phyloP scores from a whole-genome alignment of 1,284 basidiomycete genomes.

The Irpex sp. region DNA sequence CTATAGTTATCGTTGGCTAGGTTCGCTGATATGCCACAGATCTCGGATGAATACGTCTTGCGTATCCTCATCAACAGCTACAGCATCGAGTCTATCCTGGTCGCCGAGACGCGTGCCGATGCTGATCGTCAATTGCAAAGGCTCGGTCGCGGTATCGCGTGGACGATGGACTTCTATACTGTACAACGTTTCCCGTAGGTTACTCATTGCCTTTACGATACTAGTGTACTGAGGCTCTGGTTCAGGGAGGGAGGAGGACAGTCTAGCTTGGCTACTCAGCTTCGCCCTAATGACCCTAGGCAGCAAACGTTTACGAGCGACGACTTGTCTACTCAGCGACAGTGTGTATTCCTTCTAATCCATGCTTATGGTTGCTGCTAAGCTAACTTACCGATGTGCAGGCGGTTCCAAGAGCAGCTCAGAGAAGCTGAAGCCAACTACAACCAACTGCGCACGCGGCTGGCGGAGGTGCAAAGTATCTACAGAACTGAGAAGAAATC shows the following conservation, averaged over 20 bases:
- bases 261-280: slow-evolving; percentile 28
- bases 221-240: background rate
- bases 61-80: slow-evolving; percentile 79
- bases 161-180: slow-evolving; percentile 56
- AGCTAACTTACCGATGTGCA: background rate
- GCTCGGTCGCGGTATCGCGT: slow-evolving; percentile 48
- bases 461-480: slow-evolving; percentile 7
- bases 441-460: slow-evolving; percentile 1
- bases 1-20: background rate
- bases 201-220: slow-evolving; percentile 3
- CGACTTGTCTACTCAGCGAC: slow-evolving; percentile 30
- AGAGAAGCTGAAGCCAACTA: slow-evolving; percentile 16
- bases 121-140: slow-evolving; percentile 52
- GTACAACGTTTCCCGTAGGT: slow-evolving; percentile 64
- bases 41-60: slow-evolving; percentile 72
- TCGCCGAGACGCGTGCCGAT: slow-evolving; percentile 59
- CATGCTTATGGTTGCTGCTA: background rate
- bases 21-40: slow-evolving; percentile 36
- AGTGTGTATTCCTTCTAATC: slow-evolving; percentile 21
- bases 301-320: slow-evolving; percentile 46
- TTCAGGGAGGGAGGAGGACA: slow-evolving; percentile 63
- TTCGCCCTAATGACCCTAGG: slow-evolving; percentile 37
- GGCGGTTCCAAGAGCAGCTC: slow-evolving; percentile 19
- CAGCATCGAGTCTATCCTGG: slow-evolving; percentile 70
- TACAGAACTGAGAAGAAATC: background rate